A percentile compares a stretch with the other conserved stretches of the same genome.
These are phyloP conservation scores for Cutaneotrichosporon cutaneum DNA, from an alignment of 1,284 basidiomycete genomes.

Conservation along the genomic window DNA sequence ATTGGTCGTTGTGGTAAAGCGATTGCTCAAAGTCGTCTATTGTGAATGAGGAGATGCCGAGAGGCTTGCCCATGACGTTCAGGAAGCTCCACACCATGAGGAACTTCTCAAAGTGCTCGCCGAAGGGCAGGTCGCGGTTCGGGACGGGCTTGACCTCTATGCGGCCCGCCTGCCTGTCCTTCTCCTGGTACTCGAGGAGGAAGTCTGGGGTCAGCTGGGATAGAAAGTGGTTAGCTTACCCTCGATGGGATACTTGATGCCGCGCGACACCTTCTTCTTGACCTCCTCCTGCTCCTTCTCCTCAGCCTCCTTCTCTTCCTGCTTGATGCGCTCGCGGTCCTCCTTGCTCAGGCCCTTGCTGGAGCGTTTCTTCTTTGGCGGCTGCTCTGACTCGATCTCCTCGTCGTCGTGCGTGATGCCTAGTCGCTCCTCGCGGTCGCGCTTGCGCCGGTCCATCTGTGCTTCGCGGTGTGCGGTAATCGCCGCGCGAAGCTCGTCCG, in stretches of 20 bases:
- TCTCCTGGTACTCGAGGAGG: conserved; percentile 77
- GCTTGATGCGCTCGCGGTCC: conserved; percentile 17
- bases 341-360: conserved; percentile 42
- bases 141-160: conserved; percentile 64
- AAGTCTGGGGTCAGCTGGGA: conserved; percentile 60
- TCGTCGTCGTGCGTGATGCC: conserved; percentile 63
- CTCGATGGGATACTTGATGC: conserved; percentile 66
- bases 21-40: conserved; percentile 91
- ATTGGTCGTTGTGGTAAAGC: conserved; percentile 69
- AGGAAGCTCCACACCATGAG: conserved; percentile 90
- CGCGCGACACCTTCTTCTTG: conserved; percentile 69
- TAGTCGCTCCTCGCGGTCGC: conserved; percentile 58
- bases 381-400: conserved; percentile 56
- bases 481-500: conserved; percentile 73
- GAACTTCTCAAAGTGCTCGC: conserved; percentile 77
- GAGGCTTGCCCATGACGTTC: conserved; percentile 85
- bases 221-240: conserved; percentile 47
- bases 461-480: conserved; percentile 78
- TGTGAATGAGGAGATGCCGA: conserved; percentile 85
- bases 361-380: conserved; percentile 75
- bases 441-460: conserved; percentile 84
- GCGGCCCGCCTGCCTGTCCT: conserved; percentile 44
- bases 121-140: conserved; percentile 68
- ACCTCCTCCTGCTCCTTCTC: conserved; percentile 23
- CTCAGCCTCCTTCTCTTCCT: conserved; percentile 30